Evolutionary conservation across 495 filamentous ascomycete genomes (phyloP), one percentile per base, ranked within the genome.

Genomic region (Choiromyces venosus): DNA sequence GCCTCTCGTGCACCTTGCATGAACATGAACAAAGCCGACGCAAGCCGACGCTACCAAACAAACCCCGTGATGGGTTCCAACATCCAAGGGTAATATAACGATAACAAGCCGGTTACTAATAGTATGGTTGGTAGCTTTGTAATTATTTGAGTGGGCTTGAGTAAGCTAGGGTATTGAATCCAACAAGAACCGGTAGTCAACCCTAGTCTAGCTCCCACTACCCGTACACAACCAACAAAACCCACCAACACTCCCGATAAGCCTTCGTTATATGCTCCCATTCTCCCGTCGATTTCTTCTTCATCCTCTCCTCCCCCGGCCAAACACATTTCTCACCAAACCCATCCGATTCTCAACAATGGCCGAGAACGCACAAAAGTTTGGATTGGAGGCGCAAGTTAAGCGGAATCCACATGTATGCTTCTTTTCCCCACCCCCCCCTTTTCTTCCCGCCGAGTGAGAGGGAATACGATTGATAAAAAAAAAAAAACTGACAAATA

Each of bases 331-430:
- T 38, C 35, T 68, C 21, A 19, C 29, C 37, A 56, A 64, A 66
- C 44, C 8, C 33, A 19, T 6, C 35, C 52, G 36, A 73, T 56
- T 56, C 35, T 21, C 42, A 67, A 37, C 19, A 77, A 77, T 77
- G 74, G 44, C 74, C 29, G 52, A 25, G 33, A 61, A 4, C 52
- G 9, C 25, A 12, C 25, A 56, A 9, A 56, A 29, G 3, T 29
- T 56, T 56, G 46, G 46, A 56, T n/a, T 29, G 25, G 46, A 56
- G 29, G 21, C n/a, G 0, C 6, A 33, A 10, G 25, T 61, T 33
- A 61, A 33, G 52, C 52, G 52, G 52, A 61, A 61, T 29, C 25
- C 52, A 1, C 52, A 61, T 61, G 52, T 61, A 33, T 18, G 52
- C n/a, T 14, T 4, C 52, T n/a, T n/a, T n/a, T n/a, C 46, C 12